These are phyloP conservation scores for Malassezia sympodialis DNA, from an alignment of 1,284 basidiomycete genomes.

Conservation along the genomic window DNA sequence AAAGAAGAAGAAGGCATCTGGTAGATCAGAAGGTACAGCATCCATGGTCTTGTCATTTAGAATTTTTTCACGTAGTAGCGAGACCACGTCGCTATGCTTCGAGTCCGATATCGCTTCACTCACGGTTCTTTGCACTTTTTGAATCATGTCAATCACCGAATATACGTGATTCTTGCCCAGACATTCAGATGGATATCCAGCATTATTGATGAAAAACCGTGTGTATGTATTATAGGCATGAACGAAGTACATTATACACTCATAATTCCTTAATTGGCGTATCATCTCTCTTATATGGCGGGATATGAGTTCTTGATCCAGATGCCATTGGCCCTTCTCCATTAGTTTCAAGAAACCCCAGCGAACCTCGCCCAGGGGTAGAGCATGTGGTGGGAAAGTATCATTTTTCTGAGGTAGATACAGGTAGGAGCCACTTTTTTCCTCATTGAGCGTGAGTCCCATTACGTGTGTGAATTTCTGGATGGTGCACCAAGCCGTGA, in stretches of 20 bases:
- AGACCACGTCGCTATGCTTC: not conserved
- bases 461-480: not conserved
- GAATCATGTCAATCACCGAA: not conserved
- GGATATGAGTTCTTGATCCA: not conserved
- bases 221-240: conserved; percentile 5
- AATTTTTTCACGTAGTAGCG: not conserved
- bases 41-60: too few relatives aligned
- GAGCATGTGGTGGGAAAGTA: not conserved
- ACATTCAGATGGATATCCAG: not conserved
- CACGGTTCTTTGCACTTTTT: not conserved
- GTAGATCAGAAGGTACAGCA: not conserved
- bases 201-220: not conserved
- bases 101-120: not conserved
- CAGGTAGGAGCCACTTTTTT: not conserved
- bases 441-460: not conserved
- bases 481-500: not conserved
- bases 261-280: not conserved
- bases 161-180: not conserved
- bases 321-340: not conserved
- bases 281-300: not conserved
- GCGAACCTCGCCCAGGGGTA: not conserved
- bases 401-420: not conserved
- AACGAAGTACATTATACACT: not conserved
- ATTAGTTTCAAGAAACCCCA: not conserved
- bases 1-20: conserved; percentile 1